Base-by-base conservation (phyloP, 257 asterid genomes). In the Solanum commersonii region DNA sequence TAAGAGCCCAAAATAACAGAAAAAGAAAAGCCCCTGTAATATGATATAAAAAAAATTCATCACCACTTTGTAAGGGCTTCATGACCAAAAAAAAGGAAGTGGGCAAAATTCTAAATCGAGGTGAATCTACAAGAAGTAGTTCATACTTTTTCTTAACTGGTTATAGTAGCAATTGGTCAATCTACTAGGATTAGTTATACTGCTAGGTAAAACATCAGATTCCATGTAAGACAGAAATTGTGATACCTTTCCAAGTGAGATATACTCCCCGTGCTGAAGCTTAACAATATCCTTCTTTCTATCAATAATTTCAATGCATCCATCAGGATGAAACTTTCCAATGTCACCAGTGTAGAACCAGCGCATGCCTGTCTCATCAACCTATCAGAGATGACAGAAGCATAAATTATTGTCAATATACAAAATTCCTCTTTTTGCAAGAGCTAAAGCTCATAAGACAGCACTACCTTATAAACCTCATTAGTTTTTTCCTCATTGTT, bases 291-390 rank as follows among this genome's bases (percentile, higher is more conserved):
- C 99, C 90, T 96, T 96, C 95, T 94, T 96, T 88, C 99, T 93
- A 90, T 96, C 98, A 72, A 96, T 96, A 90, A 96, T 92, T 91
- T 96, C 98, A 87, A 96, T 92, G 93, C 98, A 94, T 89, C 99
- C 99, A 89, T 96, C 98, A 12, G 98, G 94, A 85, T 94, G 99
- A 87, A 96, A 94, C 93, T 91, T 93, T 84, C 99, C 99, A 87
- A 96, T 85, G 91, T 96, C 99, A 88, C 99, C 99, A 34, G 97
- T 91, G 88, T 94, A 95, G 92, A 96, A 96, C 99, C 99, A 96
- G n/a, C 92, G 94, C 95, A 94, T 94, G 93, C 98, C 98, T 79
- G 46, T 90, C 90, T 96, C 98, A 82, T 96, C 99, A 72, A 95
- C 96, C 99, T 96, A 88, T 84, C 88, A 87, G 44, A 81, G 84